These are phyloP conservation scores for Miscanthus sacchariflorus DNA, from an alignment of 202 grass and related monocot species.

Conservation along the genomic window DNA sequence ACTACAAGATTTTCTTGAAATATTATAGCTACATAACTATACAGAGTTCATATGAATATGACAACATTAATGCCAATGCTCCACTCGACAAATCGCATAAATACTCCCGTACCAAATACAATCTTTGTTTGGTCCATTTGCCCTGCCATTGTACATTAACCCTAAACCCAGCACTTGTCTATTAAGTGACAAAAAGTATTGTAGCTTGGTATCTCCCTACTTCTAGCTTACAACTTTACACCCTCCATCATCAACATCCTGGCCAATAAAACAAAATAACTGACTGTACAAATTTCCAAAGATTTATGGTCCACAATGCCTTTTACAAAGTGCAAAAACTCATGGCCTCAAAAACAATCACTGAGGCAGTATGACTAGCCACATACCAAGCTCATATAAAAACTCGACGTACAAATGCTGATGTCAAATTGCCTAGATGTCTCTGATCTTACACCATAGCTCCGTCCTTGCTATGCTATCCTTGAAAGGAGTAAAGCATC, in stretches of 20 bases:
- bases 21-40: slow-evolving; percentile 35
- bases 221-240: no score
- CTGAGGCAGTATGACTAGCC: slow-evolving; percentile 5
- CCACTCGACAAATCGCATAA: background rate
- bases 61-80: slow-evolving; percentile 16
- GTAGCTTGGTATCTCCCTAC: slow-evolving; percentile 35
- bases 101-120: background rate
- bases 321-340: slow-evolving; percentile 16
- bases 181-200: background rate
- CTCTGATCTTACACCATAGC: slow-evolving; percentile 28
- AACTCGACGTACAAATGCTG: background rate
- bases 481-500: slow-evolving; percentile 1
- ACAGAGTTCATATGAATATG: slow-evolving; percentile 19
- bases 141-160: slow-evolving; percentile 14
- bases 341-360: slow-evolving; percentile 1
- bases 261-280: slow-evolving; percentile 38
- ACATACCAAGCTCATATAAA: slow-evolving; percentile 28
- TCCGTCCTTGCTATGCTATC: slow-evolving; percentile 23
- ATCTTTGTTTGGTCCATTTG: slow-evolving; percentile 12
- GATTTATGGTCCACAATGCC: slow-evolving; percentile 3
- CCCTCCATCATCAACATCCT: no score
- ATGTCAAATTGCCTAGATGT: slow-evolving; percentile 16
- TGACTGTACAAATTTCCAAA: slow-evolving; percentile 6
- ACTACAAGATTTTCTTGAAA: slow-evolving; percentile 22
- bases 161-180: slow-evolving; percentile 9